A percentile compares a stretch with the other conserved stretches of the same genome.
Conservation (phyloP, 495 filamentous ascomycete genomes). For the Sphaerosporella brunnea region DNA sequence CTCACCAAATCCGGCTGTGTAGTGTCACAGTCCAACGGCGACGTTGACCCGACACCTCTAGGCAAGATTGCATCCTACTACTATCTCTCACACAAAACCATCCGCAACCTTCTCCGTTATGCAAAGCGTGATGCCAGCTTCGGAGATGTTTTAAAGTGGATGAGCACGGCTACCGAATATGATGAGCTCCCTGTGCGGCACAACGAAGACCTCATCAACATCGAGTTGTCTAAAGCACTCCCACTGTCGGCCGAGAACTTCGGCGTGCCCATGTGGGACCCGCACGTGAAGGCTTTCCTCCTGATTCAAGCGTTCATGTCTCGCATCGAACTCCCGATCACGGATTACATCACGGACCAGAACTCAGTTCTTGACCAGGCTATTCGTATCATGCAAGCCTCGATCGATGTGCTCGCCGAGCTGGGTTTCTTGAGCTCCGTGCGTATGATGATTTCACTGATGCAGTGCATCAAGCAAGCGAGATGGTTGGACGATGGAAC, state of each 20-base stretch:
- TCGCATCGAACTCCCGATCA: slow-evolving; percentile 77
- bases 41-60: slow-evolving; percentile 71
- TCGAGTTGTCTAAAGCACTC: slow-evolving; percentile 65
- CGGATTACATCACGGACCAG: slow-evolving; percentile 93
- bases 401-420: slow-evolving; percentile 88
- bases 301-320: slow-evolving; percentile 90
- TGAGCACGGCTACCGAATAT: slow-evolving; percentile 86
- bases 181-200: slow-evolving; percentile 96
- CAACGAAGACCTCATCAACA: slow-evolving; percentile 97
- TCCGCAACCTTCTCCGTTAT: slow-evolving; percentile 59
- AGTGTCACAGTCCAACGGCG: slow-evolving; percentile 61
- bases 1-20: slow-evolving; percentile 71
- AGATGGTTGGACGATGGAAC: slow-evolving; percentile 76
- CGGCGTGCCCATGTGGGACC: slow-evolving; percentile 85
- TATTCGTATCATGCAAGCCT: slow-evolving; percentile 84
- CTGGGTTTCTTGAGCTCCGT: slow-evolving; percentile 58
- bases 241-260: slow-evolving; percentile 50
- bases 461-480: slow-evolving; percentile 82
- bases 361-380: slow-evolving; percentile 79
- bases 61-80: slow-evolving; percentile 99
- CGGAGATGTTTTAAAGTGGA: slow-evolving; percentile 76
- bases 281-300: slow-evolving; percentile 91
- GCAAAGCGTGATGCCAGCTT: slow-evolving; percentile 65
- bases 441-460: slow-evolving; percentile 60
- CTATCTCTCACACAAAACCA: slow-evolving; percentile 81